phyloP scores from a whole-genome alignment of 345 rosid genomes.

The Noccaea caerulescens region DNA sequence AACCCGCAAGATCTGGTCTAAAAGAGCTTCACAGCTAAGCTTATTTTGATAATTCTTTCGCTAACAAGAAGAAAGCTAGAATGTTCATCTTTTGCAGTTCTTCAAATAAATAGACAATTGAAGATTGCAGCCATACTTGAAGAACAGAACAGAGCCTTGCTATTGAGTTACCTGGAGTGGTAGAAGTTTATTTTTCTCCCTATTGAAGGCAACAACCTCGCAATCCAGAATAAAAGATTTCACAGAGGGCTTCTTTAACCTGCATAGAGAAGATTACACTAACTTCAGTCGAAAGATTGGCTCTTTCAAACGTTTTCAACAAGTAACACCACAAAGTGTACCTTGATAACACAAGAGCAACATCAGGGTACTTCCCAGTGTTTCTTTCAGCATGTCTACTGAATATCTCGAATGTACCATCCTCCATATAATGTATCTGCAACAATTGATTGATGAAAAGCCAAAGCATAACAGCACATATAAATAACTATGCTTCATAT shows the following conservation, averaged over 20 bases:
- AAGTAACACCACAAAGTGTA: conserved; percentile 28
- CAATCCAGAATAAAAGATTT: conserved; percentile 84
- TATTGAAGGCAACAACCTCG: conserved; percentile 84
- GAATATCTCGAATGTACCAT: conserved; percentile 85
- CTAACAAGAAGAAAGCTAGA: conserved; percentile 19
- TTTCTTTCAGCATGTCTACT: conserved; percentile 85
- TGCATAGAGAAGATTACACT: conserved; percentile 40
- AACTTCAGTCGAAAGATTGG: conserved; percentile 28
- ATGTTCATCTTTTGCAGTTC: neutral
- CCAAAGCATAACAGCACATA: no score
- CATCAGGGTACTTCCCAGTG: conserved; percentile 88
- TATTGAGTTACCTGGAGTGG: conserved; percentile 74
- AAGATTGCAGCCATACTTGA: conserved; percentile 18
- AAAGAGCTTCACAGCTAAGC: neutral
- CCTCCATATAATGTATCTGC: conserved; percentile 83
- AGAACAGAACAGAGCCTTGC: conserved; percentile 9
- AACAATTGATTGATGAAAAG: no score
- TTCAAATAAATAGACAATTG: no score
- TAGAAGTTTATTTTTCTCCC: conserved; percentile 67
- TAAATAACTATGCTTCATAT: no score
- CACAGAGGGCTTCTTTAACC: conserved; percentile 71
- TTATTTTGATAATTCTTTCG: conserved; percentile 4
- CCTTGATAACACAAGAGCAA: conserved; percentile 72
- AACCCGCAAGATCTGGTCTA: neutral
- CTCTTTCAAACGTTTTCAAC: conserved; percentile 6